phyloP scores from a whole-genome alignment of 441 rosid species.

The Dalechampia spathulata region DNA sequence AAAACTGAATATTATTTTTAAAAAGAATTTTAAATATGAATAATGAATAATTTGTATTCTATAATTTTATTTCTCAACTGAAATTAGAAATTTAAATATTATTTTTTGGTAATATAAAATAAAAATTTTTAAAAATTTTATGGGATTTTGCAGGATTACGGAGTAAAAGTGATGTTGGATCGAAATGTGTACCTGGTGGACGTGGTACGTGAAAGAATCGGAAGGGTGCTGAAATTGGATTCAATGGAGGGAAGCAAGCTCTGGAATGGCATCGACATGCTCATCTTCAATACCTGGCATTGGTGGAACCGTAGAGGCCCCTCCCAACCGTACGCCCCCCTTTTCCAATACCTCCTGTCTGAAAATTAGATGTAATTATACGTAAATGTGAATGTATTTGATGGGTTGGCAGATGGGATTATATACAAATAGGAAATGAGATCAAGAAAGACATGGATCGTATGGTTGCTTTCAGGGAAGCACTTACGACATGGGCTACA shows the following conservation, averaged over 20 bases:
- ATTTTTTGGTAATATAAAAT: too few species aligned
- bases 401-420: constrained; percentile 59
- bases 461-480: constrained; percentile 56
- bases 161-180: constrained; percentile 53
- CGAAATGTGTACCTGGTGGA: constrained; percentile 68
- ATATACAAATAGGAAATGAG: constrained; percentile 38
- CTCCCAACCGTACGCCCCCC: constrained; percentile 72
- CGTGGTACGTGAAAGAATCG: constrained; percentile 41
- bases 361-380: too few species aligned
- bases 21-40: too few species aligned
- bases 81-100: too few species aligned
- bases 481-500: constrained; percentile 63
- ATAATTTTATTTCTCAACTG: too few species aligned
- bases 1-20: too few species aligned
- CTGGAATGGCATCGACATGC: constrained; percentile 56
- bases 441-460: constrained; percentile 71
- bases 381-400: background rate
- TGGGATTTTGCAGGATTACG: constrained; percentile 44
- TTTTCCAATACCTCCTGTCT: too few species aligned
- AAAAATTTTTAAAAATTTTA: too few species aligned
- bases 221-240: constrained; percentile 72
- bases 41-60: too few species aligned
- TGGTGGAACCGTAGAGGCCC: constrained; percentile 97
- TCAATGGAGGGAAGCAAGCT: constrained; percentile 63
- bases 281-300: constrained; percentile 91